Conservation (phyloP, 1,284 basidiomycete species). For the Ceratobasidium theobromae region DNA sequence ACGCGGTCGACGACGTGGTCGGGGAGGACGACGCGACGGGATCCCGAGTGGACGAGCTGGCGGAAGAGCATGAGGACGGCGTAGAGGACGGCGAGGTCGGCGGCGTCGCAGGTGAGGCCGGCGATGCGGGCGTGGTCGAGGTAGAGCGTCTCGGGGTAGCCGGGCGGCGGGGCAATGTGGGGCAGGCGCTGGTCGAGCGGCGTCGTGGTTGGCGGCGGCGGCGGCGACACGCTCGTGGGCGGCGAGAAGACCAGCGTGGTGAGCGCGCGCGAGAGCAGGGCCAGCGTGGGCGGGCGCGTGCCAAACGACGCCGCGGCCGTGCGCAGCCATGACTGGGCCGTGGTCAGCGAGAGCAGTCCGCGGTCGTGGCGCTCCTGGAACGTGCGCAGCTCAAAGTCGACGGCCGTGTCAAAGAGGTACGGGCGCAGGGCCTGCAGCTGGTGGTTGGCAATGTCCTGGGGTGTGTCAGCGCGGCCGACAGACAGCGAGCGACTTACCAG, state of each 20-base stretch:
- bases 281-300: constrained; percentile 44
- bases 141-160: constrained; percentile 80
- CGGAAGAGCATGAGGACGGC: constrained; percentile 81
- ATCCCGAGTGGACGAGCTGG: constrained; percentile 56
- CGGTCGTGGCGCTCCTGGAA: constrained; percentile 63
- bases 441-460: constrained; percentile 91
- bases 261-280: constrained; percentile 38
- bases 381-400: constrained; percentile 76
- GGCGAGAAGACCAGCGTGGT: constrained; percentile 39
- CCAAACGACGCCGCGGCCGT: constrained; percentile 43
- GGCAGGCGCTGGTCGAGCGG: constrained; percentile 42
- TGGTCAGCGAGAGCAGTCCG: constrained; percentile 51
- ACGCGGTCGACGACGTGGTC: constrained; percentile 55
- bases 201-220: constrained; percentile 40
- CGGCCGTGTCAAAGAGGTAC: constrained; percentile 78
- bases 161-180: constrained; percentile 39
- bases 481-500: constrained; percentile 57
- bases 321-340: constrained; percentile 66
- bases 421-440: constrained; percentile 87
- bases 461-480: constrained; percentile 16
- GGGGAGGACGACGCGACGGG: constrained; percentile 7
- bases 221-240: constrained; percentile 42
- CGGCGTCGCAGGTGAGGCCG: constrained; percentile 68
- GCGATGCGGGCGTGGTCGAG: constrained; percentile 77
- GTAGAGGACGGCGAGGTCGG: constrained; percentile 74